A percentile compares a stretch with the other conserved stretches of the same genome.
phyloP scores from a whole-genome alignment of 2,329 filamentous ascomycete genomes.

The Ascomycota sp. region DNA sequence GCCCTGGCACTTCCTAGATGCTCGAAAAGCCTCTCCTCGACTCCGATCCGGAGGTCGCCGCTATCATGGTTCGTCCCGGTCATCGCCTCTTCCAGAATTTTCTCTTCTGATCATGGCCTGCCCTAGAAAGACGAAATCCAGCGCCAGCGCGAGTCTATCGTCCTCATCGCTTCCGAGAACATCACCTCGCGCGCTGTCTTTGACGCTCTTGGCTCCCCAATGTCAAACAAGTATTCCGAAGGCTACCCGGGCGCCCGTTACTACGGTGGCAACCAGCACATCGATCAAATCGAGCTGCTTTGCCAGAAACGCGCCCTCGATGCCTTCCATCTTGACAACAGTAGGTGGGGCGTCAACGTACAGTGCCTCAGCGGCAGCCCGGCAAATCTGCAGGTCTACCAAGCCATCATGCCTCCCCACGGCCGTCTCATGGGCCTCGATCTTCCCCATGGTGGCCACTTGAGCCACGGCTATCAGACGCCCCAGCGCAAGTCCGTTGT shows the following conservation, averaged over 20 bases:
- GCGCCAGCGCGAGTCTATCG: slow-evolving; percentile 94
- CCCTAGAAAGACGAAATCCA: slow-evolving; percentile 69
- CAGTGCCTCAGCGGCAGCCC: slow-evolving; percentile 83
- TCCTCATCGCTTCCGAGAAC: slow-evolving; percentile 97
- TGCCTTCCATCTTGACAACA: slow-evolving; percentile 66
- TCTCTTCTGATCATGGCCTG: slow-evolving; percentile 9
- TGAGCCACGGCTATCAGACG: slow-evolving; percentile 95
- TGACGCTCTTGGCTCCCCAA: slow-evolving; percentile 81
- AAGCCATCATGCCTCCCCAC: slow-evolving; percentile 87
- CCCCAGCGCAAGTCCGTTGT: slow-evolving; percentile 59
- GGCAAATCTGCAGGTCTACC: slow-evolving; percentile 94
- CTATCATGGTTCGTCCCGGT: slow-evolving; percentile 61
- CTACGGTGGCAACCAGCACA: slow-evolving; percentile 98
- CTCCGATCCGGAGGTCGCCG: slow-evolving; percentile 77
- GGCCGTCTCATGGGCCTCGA: slow-evolving; percentile 94
- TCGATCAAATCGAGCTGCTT: slow-evolving; percentile 82
- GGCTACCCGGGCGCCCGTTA: slow-evolving; percentile 95
- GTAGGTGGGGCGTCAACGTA: slow-evolving; percentile 97
- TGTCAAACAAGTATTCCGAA: slow-evolving; percentile 99
- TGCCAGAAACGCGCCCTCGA: slow-evolving; percentile 87
- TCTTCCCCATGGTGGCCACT: slow-evolving; percentile 78
- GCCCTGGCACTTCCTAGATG: slow-evolving; percentile 33
- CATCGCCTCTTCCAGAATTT: not conserved
- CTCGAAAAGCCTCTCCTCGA: slow-evolving; percentile 88
- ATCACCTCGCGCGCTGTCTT: slow-evolving; percentile 96